Evolutionary conservation across 345 rosid genomes (phyloP).

Genomic region (Capsella bursapastoris): DNA sequence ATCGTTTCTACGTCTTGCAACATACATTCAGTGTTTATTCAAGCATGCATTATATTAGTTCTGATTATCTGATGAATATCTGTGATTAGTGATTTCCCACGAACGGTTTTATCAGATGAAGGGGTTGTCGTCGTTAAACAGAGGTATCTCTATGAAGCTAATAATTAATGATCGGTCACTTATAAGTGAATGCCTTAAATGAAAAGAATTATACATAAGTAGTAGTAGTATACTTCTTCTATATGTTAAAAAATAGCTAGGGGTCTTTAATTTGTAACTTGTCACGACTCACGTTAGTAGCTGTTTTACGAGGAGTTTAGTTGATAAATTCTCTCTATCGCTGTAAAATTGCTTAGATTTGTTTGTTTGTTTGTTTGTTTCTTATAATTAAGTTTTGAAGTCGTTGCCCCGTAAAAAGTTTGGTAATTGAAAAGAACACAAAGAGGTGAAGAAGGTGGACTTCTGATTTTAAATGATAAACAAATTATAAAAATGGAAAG

Average conservation of each 20-base stretch:
- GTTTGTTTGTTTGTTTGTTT: not conserved
- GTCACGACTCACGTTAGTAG: too few relatives aligned
- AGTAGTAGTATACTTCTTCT: not conserved
- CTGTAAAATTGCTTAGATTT: not conserved
- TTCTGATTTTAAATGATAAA: conserved; percentile 16
- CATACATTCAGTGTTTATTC: conserved; percentile 2
- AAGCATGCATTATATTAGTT: not conserved
- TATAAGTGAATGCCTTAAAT: not conserved
- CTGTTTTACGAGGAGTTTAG: not conserved
- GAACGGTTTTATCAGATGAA: not conserved
- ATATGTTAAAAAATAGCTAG: too few relatives aligned
- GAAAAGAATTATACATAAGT: not conserved
- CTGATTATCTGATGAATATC: not conserved
- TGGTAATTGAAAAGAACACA: conserved; percentile 30
- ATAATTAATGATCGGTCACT: not conserved
- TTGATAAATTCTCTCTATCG: not conserved
- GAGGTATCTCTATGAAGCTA: not conserved
- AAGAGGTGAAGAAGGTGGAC: conserved; percentile 23
- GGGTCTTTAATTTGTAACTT: too few relatives aligned
- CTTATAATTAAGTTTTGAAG: not conserved
- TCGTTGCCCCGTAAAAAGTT: conserved; percentile 9
- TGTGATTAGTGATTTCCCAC: not conserved
- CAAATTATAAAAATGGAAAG: conserved; percentile 31
- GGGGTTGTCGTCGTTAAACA: not conserved
- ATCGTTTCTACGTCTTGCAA: conserved; percentile 14